Base-by-base conservation (phyloP, 176 grass and related monocot species). In the Microstegium vimineum region DNA sequence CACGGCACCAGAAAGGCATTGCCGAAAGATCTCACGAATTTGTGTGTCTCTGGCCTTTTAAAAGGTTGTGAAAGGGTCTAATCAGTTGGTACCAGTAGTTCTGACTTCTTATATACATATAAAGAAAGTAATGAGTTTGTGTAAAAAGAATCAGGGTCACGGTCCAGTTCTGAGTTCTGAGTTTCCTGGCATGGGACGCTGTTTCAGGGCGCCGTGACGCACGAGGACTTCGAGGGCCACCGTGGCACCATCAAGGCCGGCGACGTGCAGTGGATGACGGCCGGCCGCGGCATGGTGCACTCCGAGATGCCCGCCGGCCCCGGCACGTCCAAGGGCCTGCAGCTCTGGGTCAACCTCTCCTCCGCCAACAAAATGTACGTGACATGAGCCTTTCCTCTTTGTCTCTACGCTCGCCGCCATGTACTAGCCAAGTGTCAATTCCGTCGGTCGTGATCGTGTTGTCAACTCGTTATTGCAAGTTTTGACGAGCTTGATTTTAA, bases 181-280 rank as follows among this genome's bases (percentile, higher is more conserved):
- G 22, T 20, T 57, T 57, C 1, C 7, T 4, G 82, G 27, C 37
- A 17, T 43, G 40, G 62, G 4, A 10, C 33, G 9, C 3, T 61
- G 26, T 66, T 65, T 26, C 87, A 98, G 96, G 96, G 96, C 0
- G 96, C 93, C 18, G 80, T 98, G 74, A 90, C 62, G 20, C 91
- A 95, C 77, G 93, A 95, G 81, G 96, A 99, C 78, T 99, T 99
- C 69, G 82, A 92, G 80, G 93, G 96, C 31, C 93, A 95, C 89
- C 94, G 92, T 43, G 93, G 96, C 22, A 88, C 90, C 0, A 99
- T 99, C 82, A 99, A 92, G 86, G 91, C 93, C 32, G 96, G 93
- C 74, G 96, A 95, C 73, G 80, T 99, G 77, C 96, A 99, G 70
- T 99, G 96, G 96, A 99, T 99, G 96, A 99, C 96, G 30, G 96